Percentiles rank a stretch among this genome's conserved stretches.
These are phyloP conservation scores for Ramalina intermedia DNA, from an alignment of 495 filamentous ascomycete species.

Conservation along the genomic window DNA sequence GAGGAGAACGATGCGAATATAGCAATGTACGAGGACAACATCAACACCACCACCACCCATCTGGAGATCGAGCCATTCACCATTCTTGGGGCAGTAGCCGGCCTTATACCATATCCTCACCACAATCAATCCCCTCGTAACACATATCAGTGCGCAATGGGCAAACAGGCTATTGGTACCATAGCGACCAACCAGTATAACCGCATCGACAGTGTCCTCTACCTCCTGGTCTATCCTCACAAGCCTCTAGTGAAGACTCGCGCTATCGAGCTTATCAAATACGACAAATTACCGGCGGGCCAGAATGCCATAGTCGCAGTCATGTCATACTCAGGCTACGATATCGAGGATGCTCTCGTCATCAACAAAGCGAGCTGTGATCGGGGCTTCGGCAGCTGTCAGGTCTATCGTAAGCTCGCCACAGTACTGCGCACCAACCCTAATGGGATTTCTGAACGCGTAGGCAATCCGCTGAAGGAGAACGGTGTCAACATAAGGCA, in stretches of 20 bases:
- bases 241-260: conserved; percentile 94
- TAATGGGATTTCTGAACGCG: conserved; percentile 61
- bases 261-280: conserved; percentile 92
- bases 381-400: conserved; percentile 87
- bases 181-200: conserved; percentile 96
- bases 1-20: conserved; percentile 96
- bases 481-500: conserved; percentile 54
- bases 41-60: conserved; percentile 70
- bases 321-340: conserved; percentile 98
- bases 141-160: conserved; percentile 99
- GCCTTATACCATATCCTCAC: conserved; percentile 93
- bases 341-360: conserved; percentile 97
- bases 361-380: conserved; percentile 91
- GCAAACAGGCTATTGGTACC: conserved; percentile 97
- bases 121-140: conserved; percentile 99
- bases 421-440: conserved; percentile 65
- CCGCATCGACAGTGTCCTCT: conserved; percentile 87
- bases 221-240: conserved; percentile 94
- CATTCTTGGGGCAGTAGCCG: conserved; percentile 90
- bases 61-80: conserved; percentile 97
- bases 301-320: conserved; percentile 96
- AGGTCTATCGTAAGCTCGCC: conserved; percentile 82
- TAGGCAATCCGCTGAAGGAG: conserved; percentile 42
- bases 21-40: conserved; percentile 71
- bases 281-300: conserved; percentile 91